Percentiles rank a stretch among this genome's conserved stretches.
Evolutionary conservation across 1,139 yeast genomes (phyloP).

Genomic region (Candida frijolesensis): DNA sequence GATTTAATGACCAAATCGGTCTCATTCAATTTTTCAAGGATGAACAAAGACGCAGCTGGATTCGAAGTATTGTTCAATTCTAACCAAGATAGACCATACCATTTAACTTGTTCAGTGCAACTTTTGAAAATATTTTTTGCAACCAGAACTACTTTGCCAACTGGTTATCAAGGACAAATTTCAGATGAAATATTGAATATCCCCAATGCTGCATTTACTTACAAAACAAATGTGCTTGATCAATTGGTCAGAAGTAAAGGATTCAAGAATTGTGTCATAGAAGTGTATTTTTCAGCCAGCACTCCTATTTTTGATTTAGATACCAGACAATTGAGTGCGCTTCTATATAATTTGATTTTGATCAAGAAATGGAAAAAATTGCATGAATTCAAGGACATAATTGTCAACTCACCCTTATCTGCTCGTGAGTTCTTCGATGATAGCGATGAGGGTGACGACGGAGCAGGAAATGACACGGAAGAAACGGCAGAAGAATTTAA

Average conservation of each 20-base stretch:
- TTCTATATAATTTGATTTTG: constrained; percentile 38
- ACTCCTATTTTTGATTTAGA: constrained; percentile 54
- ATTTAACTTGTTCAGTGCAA: constrained; percentile 48
- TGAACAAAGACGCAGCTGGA: constrained; percentile 52
- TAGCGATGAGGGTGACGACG: constrained; percentile 2
- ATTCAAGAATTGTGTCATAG: constrained; percentile 41
- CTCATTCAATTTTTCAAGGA: constrained; percentile 34
- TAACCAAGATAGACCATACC: constrained; percentile 53
- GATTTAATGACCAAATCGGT: constrained; percentile 32
- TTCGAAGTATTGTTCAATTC: constrained; percentile 57
- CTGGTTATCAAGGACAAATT: constrained; percentile 18
- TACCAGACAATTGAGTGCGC: constrained; percentile 43
- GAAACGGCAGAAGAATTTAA: not conserved
- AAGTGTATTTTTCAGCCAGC: constrained; percentile 45
- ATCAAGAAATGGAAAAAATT: constrained; percentile 31
- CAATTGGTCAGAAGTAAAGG: constrained; percentile 36
- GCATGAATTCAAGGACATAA: constrained; percentile 11
- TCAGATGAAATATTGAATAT: constrained; percentile 49
- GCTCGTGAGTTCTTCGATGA: constrained; percentile 3
- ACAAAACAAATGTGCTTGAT: constrained; percentile 55
- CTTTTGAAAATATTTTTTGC: constrained; percentile 37
- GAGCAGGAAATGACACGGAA: constrained; percentile 1
- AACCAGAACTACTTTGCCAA: constrained; percentile 16
- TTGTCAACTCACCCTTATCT: not conserved
- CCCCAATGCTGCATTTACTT: constrained; percentile 55